Evolutionary conservation across 345 rosid species (phyloP), one percentile per base, ranked within the genome.

Genomic region (Rhodomyrtus tomentosa): DNA sequence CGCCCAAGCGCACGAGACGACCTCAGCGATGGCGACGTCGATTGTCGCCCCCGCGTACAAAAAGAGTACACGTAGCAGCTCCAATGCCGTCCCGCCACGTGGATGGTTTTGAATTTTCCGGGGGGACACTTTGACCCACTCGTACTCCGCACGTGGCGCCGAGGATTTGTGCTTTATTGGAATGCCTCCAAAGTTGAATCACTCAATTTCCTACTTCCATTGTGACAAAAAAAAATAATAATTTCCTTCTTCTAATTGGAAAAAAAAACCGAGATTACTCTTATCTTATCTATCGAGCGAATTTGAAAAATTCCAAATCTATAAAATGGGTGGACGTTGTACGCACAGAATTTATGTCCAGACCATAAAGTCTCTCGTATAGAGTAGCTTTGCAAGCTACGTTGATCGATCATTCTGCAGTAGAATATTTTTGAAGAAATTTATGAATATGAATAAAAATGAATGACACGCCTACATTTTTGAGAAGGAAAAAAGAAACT

Each of bases 331-430:
- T 51, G 20, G 20, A 51, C 21, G 21, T 16, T 5, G 20, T 51
- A 2, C 21, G 20, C 21, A 2, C 2, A 51, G 7, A 51, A 16
- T 16, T 51, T 14, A 50, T 14, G 1, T 50, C 20, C 53, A 0
- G 0, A 7, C 24, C 40, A 58, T 15, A 27, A 59, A 59, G 21
- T 29, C 38, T 59, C 5, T 0, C 29, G 2, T 14, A 12, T n/a
- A 14, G 10, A 27, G 4, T 14, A 59, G 29, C 2, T 59, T 29
- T 36, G 6, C 5, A 2, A 0, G 8, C 0, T 0, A 0, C 2
- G 16, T 62, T 0, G 1, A 4, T 62, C 0, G 0, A 7, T 7
- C 21, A 7, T 2, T 62, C 20, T 16, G 20, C 0, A 7, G 21
- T 8, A 32, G 1, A 16, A 32, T 8, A 1, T 62, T 32, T 32